Conservation (phyloP, 306 rosid species). For the Morella rubra region DNA sequence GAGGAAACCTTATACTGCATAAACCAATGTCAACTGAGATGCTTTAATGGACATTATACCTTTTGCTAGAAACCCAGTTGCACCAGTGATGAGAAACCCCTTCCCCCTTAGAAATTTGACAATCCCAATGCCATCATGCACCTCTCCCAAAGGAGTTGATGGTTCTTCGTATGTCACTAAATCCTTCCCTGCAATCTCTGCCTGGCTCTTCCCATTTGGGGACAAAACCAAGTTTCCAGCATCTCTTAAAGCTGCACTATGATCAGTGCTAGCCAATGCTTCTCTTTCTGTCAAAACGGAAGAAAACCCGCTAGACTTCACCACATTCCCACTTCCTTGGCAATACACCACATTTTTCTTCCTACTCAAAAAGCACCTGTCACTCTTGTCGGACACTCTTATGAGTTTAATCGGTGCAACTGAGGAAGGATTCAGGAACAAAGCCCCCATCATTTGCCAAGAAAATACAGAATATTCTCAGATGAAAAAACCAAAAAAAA, state of each 20-base stretch:
- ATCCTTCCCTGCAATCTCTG: constrained; percentile 57
- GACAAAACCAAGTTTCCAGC: constrained; percentile 71
- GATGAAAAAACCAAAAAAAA: constrained; percentile 9
- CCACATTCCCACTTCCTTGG: constrained; percentile 58
- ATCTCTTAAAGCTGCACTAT: constrained; percentile 45
- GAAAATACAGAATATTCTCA: constrained; percentile 16
- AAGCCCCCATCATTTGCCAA: constrained; percentile 57
- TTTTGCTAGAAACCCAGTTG: constrained; percentile 94
- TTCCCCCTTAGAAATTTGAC: constrained; percentile 76
- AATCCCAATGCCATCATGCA: constrained; percentile 79
- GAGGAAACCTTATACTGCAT: neutral
- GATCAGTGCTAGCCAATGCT: constrained; percentile 36
- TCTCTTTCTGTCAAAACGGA: constrained; percentile 47
- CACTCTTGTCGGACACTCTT: constrained; percentile 32
- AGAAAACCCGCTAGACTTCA: constrained; percentile 47
- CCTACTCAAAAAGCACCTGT: constrained; percentile 37
- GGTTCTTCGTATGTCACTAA: constrained; percentile 57
- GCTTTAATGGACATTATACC: constrained; percentile 35
- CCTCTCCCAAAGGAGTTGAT: constrained; percentile 43
- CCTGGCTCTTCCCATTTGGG: constrained; percentile 40
- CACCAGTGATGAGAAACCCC: constrained; percentile 74
- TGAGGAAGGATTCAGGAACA: constrained; percentile 50
- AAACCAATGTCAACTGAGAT: neutral
- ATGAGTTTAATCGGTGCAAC: constrained; percentile 32
- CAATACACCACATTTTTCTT: constrained; percentile 43